A percentile compares a stretch with the other conserved stretches of the same genome.
Conservation (phyloP, 495 filamentous ascomycete genomes). For the Bacidia rubella region DNA sequence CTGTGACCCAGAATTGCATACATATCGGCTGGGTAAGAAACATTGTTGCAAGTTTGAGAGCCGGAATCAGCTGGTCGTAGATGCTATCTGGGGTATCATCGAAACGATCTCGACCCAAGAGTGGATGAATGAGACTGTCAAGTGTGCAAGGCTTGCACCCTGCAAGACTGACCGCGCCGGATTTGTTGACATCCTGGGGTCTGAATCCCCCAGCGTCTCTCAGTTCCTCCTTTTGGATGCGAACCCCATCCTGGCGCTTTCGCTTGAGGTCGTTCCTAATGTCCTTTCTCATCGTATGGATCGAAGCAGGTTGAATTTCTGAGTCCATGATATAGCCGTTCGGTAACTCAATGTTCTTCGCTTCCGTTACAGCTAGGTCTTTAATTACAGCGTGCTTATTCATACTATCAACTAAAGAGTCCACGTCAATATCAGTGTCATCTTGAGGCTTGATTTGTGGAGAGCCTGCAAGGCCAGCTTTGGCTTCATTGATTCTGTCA, state of each 20-base stretch:
- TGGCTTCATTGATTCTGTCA: background rate
- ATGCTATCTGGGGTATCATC: conserved; percentile 17
- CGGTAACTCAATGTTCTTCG: conserved; percentile 9
- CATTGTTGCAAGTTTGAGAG: conserved; percentile 14
- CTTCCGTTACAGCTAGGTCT: conserved; percentile 7
- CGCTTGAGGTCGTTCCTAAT: conserved; percentile 12
- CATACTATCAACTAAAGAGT: conserved; percentile 8
- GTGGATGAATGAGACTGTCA: conserved; percentile 17
- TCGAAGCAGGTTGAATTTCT: conserved; percentile 6
- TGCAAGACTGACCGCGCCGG: conserved; percentile 23
- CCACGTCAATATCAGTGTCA: conserved; percentile 8
- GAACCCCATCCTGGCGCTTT: conserved; percentile 13
- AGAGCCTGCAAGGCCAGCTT: background rate
- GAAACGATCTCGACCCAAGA: conserved; percentile 12
- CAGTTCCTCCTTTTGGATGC: conserved; percentile 1
- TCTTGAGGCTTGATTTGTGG: background rate
- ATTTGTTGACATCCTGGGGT: conserved; percentile 16
- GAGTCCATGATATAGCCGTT: conserved; percentile 13
- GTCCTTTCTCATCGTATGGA: conserved; percentile 11
- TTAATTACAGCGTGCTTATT: conserved; percentile 9
- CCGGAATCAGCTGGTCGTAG: conserved; percentile 18
- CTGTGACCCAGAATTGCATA: conserved; percentile 20
- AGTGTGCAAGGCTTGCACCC: conserved; percentile 17
- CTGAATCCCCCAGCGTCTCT: conserved; percentile 12
- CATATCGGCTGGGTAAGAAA: conserved; percentile 18